Evolutionary conservation across 2,329 filamentous ascomycete species (phyloP), one percentile per base, ranked within the genome.

Genomic region (Pseudocercospora crystallina): DNA sequence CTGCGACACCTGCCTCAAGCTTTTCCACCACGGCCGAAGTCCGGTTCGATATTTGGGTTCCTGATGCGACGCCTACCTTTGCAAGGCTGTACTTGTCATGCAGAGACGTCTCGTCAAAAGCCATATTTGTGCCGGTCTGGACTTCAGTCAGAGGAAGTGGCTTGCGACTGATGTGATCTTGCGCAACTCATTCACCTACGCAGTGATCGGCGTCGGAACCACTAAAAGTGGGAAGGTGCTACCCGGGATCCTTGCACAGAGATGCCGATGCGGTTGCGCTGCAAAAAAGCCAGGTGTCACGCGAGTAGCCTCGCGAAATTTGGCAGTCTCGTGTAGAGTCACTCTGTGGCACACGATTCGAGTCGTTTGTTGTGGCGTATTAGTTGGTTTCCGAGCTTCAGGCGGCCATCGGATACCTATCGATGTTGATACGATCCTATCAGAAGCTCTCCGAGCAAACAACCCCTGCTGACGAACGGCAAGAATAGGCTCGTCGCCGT

Each of bases 21-120:
- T 59, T 53, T 17, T 55, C 47, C 20, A 65, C 48, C 17, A 67
- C 55, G 36, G 57, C 50, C 13, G 58, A 54, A 37, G 63, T 62
- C 41, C 65, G 64, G 44, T 40, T 58, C n/a, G 64, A 59, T 35
- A 70, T 65, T 51, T 60, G 57, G 37, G 59, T 68, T 43, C 62
- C 63, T 8, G 60, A 58, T 43, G 54, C 51, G 36, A 68, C 56
- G 36, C 49, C 56, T 33, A 65, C 45, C n/a, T 53, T 56, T 40
- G 61, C 51, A 10, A 65, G 38, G 45, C 56, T 43, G 56, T 64
- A 63, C 20, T 43, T 61, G 36, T 35, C 40, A 5, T 43, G 34
- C 29, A 66, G 54, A 8, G 43, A 39, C 12, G 47, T 45, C 12
- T 58, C 53, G 47, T 60, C 58, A 36, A 57, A 37, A 26, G 54